Evolutionary conservation across 2,329 filamentous ascomycete species (phyloP), one percentile per base, ranked within the genome.

Genomic region (Paramyrothecium sp.): DNA sequence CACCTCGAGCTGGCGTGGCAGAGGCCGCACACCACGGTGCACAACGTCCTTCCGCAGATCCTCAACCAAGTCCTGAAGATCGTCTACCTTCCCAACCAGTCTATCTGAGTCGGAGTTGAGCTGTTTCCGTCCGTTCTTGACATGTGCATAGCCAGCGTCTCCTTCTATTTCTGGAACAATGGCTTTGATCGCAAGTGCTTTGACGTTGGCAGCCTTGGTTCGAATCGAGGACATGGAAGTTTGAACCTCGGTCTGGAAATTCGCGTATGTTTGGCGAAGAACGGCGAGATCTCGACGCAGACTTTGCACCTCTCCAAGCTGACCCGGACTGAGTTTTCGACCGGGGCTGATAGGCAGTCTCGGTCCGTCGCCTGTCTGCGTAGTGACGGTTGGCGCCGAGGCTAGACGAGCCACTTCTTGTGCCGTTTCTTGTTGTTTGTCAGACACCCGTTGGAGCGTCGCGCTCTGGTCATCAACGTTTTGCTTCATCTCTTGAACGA

Each of bases 31-130:
- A 57, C 95, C 95, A 58, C 95, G 91, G 58, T 88, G 83, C 51
- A 99, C 95, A 50, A 99, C 95, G 69, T 99, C 95, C 77, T 99
- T 98, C 60, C 95, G 92, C 48, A 99, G 83, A 70, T 99, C 95
- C 73, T 99, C 95, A 20, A 99, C 91, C 55, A 95, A 81, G 72
- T 99, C 95, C 75, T 98, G 95, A n/a, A 99, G 83, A 69, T 98
- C 94, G 70, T 99, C 95, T 12, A 99, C 95, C 69, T 92, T 89
- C 64, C 87, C 89, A 63, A 99, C 93, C 56, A 99, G 87, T 61
- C 88, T 89, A 72, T 98, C 94, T 1, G 92, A 96, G 70, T 98
- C 94, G 23, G 89, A 82, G 53, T 89, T 90, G 59, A 99, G 85
- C 58, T 88, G 85, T 75, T 96, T 96, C 72, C 96, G 96, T 52